Evolutionary conservation across 148 eudicot genomes (phyloP).

Genomic region (Tetragonia tetragonoides): DNA sequence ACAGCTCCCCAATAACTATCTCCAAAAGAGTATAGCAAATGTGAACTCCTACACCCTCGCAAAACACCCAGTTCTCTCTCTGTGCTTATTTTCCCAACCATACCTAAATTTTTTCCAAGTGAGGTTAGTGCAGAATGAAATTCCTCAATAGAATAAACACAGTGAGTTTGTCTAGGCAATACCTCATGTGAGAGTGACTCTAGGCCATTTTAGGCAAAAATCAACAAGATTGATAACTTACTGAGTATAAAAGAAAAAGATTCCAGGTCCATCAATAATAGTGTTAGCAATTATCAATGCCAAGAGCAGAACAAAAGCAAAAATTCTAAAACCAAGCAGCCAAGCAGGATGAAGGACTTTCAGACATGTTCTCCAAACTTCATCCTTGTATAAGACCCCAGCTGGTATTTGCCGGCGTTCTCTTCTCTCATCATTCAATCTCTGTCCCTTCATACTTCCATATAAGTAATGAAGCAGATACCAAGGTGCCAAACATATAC

Average conservation of each 20-base stretch:
- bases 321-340: constrained; percentile 65
- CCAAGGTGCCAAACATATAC: constrained; percentile 46
- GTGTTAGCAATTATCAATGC: constrained; percentile 48
- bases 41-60: no score
- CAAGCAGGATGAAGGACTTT: constrained; percentile 56
- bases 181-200: no score
- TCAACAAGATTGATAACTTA: constrained; percentile 35
- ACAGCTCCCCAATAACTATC: no score
- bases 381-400: constrained; percentile 50
- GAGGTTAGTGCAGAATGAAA: background rate
- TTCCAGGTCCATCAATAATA: constrained; percentile 43
- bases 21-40: no score
- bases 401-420: constrained; percentile 30
- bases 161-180: background rate
- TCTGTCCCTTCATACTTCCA: constrained; percentile 64
- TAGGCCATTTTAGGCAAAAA: background rate
- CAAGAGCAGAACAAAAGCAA: constrained; percentile 54
- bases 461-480: constrained; percentile 41
- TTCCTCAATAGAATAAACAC: background rate
- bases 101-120: background rate
- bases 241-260: constrained; percentile 78
- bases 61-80: background rate
- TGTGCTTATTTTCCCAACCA: background rate
- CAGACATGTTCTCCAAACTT: constrained; percentile 69
- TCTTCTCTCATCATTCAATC: constrained; percentile 22